Percentiles rank a stretch among this genome's conserved stretches.
Evolutionary conservation across 345 rosid species (phyloP).

Genomic region (Tarenaya hassleriana): DNA sequence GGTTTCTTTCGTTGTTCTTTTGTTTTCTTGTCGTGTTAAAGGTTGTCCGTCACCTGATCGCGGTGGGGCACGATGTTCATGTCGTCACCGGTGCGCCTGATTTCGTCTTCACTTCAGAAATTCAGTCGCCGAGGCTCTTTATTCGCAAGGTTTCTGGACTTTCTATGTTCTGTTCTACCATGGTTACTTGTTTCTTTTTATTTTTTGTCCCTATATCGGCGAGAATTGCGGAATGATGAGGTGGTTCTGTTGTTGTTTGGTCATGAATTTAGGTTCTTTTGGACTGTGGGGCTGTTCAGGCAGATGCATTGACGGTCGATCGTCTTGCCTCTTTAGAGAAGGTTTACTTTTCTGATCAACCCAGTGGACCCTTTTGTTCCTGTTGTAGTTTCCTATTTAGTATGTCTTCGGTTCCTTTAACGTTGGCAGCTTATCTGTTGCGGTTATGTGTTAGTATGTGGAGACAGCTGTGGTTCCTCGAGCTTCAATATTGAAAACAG

Average conservation of each 20-base stretch:
- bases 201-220: neutral
- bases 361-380: neutral
- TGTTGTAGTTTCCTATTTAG: neutral
- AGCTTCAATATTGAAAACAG: constrained; percentile 64
- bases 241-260: neutral
- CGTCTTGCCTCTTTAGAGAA: constrained; percentile 94
- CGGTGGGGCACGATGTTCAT: constrained; percentile 93
- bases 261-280: constrained; percentile 49
- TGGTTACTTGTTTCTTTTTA: constrained; percentile 2
- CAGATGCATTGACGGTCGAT: constrained; percentile 98
- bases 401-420: neutral
- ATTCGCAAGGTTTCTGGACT: constrained; percentile 78
- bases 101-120: constrained; percentile 86
- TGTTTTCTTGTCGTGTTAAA: constrained; percentile 25
- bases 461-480: constrained; percentile 86
- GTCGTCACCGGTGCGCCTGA: constrained; percentile 98
- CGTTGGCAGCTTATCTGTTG: neutral
- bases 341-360: constrained; percentile 35
- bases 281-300: constrained; percentile 98
- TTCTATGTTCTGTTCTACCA: neutral
- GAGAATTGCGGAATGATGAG: neutral
- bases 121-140: constrained; percentile 78
- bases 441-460: constrained; percentile 50
- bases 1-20: neutral
- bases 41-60: constrained; percentile 89